Percentiles rank a stretch among this genome's conserved stretches.
phyloP scores from a whole-genome alignment of 2,329 filamentous ascomycete genomes.

The Domatiomyces catenatus region DNA sequence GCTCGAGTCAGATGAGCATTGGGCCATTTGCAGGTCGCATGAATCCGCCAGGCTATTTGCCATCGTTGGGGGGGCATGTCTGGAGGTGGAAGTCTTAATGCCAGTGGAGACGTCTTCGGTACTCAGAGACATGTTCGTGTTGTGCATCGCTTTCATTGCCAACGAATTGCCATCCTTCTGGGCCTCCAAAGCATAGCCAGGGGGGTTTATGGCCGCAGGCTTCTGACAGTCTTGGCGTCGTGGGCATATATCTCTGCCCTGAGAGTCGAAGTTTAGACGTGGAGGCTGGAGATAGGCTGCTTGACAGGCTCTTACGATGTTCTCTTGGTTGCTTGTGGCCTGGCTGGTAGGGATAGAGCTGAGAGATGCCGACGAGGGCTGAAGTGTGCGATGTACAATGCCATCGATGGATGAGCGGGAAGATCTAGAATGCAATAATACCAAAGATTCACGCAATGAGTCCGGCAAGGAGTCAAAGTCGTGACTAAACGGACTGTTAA shows the following conservation, averaged over 20 bases:
- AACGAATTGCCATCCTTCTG: not conserved
- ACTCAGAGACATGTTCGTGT: not conserved
- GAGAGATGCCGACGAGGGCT: slow-evolving; percentile 6
- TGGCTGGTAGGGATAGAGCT: slow-evolving; percentile 6
- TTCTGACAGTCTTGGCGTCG: not conserved
- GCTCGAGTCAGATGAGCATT: not conserved
- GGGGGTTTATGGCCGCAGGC: not conserved
- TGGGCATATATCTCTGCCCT: not conserved
- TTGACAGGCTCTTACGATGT: not conserved
- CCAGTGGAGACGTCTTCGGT: not conserved
- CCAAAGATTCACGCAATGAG: slow-evolving; percentile 4
- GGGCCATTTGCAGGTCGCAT: not conserved
- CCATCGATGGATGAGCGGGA: slow-evolving; percentile 4
- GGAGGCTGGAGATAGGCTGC: not conserved
- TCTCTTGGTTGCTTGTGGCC: slow-evolving; percentile 5
- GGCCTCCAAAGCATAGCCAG: not conserved
- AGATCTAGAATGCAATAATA: not conserved
- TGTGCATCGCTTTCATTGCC: not conserved
- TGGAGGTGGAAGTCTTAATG: not conserved
- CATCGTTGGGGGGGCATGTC: not conserved
- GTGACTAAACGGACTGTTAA: slow-evolving; percentile 9
- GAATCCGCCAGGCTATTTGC: not conserved
- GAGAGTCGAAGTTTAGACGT: not conserved
- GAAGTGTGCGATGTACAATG: slow-evolving; percentile 6
- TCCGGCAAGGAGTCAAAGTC: slow-evolving; percentile 6